A percentile compares a stretch with the other conserved stretches of the same genome.
Evolutionary conservation across 441 rosid genomes (phyloP).

Genomic region (Codiaeum variegatum): DNA sequence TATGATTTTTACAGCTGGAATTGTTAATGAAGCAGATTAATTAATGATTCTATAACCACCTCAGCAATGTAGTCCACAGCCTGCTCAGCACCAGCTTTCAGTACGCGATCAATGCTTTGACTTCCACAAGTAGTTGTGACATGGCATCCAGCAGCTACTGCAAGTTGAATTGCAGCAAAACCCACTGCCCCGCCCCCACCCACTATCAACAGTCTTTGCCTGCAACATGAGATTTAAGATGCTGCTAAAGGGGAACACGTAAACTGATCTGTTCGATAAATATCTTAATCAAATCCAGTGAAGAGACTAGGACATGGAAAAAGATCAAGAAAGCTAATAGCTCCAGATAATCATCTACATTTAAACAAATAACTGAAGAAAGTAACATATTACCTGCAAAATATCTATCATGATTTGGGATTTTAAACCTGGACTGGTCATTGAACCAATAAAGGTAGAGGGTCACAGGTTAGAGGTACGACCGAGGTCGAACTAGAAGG

Average conservation of each 20-base stretch:
- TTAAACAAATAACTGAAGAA: background rate
- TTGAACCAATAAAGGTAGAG: too few species aligned
- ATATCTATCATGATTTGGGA: background rate
- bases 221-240: conserved; percentile 28
- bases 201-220: conserved; percentile 75
- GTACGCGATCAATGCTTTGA: conserved; percentile 54
- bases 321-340: too few species aligned
- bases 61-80: conserved; percentile 81
- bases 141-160: conserved; percentile 68
- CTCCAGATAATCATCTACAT: background rate
- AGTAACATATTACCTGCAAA: background rate
- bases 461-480: too few species aligned
- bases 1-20: conserved; percentile 9
- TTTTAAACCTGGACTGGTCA: too few species aligned
- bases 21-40: conserved; percentile 9
- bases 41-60: conserved; percentile 35
- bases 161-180: conserved; percentile 84
- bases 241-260: conserved; percentile 4
- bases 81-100: conserved; percentile 80
- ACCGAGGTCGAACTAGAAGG: too few species aligned
- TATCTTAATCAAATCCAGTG: too few species aligned
- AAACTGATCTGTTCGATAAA: too few species aligned
- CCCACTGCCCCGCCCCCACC: conserved; percentile 99
- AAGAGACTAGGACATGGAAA: too few species aligned
- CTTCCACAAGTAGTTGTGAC: conserved; percentile 79